A percentile compares a stretch with the other conserved stretches of the same genome.
phyloP scores from a whole-genome alignment of 805 yeast species.

The Candida yuanshanica region DNA sequence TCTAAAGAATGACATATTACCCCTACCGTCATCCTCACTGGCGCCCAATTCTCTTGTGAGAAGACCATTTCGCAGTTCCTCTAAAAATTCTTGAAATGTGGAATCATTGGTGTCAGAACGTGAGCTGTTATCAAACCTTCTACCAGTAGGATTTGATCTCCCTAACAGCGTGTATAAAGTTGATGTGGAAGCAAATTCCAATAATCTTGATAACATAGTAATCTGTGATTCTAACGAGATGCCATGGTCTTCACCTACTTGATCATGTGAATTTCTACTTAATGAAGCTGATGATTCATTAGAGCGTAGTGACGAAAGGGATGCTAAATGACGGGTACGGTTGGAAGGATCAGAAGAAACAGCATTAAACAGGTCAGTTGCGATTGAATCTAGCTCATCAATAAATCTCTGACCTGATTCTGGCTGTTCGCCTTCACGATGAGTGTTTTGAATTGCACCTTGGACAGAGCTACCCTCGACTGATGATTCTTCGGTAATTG shows the following conservation, averaged over 20 bases:
- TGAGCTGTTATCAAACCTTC: constrained; percentile 25
- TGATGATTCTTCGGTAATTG: background rate
- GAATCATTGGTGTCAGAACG: constrained; percentile 23
- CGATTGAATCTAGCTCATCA: constrained; percentile 20
- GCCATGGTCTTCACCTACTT: background rate
- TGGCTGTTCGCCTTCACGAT: background rate
- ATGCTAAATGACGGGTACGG: background rate
- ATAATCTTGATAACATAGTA: constrained; percentile 35
- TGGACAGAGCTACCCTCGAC: constrained; percentile 7
- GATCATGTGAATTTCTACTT: background rate
- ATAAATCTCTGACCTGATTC: constrained; percentile 5
- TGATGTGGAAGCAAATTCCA: constrained; percentile 41
- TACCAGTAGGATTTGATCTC: constrained; percentile 20
- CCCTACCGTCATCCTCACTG: background rate
- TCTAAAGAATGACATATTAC: constrained; percentile 32
- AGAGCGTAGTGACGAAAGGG: background rate
- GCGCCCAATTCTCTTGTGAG: constrained; percentile 32
- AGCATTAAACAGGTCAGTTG: constrained; percentile 14
- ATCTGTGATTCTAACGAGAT: constrained; percentile 28
- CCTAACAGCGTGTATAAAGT: constrained; percentile 37
- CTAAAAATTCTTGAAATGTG: constrained; percentile 40
- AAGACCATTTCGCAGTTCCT: constrained; percentile 34
- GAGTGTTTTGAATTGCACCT: constrained; percentile 1
- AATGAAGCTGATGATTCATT: constrained; percentile 1
- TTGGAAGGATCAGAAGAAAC: constrained; percentile 4